Conservation (phyloP, 345 rosid genomes). For the Mallotus nudiflorus region DNA sequence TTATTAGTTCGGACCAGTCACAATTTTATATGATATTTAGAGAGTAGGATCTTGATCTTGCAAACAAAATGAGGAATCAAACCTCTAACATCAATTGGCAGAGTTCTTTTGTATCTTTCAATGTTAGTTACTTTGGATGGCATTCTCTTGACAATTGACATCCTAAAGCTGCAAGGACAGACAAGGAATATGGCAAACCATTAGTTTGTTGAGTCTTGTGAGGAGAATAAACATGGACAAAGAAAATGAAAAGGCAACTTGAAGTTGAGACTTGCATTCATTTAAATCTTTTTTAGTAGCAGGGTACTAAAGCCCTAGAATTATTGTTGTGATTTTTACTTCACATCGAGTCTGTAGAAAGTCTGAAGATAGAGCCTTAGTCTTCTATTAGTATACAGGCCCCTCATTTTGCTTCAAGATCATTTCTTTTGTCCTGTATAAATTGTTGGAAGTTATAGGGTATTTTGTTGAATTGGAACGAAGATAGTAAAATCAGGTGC, state of each 20-base stretch:
- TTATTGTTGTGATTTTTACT: background rate
- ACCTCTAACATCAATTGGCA: too few species aligned
- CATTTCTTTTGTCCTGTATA: too few species aligned
- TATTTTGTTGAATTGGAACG: too few species aligned
- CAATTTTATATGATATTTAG: background rate
- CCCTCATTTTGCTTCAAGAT: background rate
- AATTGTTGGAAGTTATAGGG: too few species aligned
- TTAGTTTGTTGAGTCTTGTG: background rate
- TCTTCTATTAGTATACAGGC: too few species aligned
- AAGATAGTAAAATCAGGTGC: too few species aligned
- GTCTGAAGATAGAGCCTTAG: background rate
- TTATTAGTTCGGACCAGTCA: background rate
- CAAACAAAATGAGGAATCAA: background rate
- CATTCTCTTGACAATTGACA: too few species aligned
- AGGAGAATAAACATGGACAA: background rate
- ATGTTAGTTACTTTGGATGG: too few species aligned
- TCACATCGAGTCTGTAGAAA: background rate
- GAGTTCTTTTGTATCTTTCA: too few species aligned
- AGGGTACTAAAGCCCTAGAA: background rate
- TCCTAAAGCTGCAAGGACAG: too few species aligned
- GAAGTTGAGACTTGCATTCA: background rate
- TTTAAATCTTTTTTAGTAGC: background rate
- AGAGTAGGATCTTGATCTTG: background rate
- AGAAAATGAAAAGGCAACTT: background rate
- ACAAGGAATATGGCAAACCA: background rate